phyloP scores from a whole-genome alignment of 352 stramenopile species.

The Phytophthora pinifolia region DNA sequence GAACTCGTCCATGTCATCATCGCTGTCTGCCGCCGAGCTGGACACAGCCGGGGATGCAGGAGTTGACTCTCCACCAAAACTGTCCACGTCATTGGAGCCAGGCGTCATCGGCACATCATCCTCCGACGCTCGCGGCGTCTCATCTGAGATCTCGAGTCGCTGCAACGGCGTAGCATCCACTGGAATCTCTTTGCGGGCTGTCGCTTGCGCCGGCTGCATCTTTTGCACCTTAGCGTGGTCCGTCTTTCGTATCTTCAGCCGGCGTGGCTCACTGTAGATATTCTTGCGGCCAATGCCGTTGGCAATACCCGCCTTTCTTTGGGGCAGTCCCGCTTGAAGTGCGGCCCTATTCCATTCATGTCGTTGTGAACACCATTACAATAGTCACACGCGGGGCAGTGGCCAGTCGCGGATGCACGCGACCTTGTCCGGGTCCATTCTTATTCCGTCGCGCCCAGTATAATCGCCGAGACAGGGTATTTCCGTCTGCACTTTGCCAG shows the following conservation, averaged over 20 bases:
- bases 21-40: background rate
- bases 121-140: background rate
- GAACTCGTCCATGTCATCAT: slow-evolving; percentile 6
- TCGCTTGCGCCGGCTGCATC: background rate
- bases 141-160: background rate
- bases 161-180: slow-evolving; percentile 1
- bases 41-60: background rate
- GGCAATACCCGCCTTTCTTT: slow-evolving; percentile 3
- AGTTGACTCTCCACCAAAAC: no score
- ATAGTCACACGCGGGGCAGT: no score
- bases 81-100: no score
- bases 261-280: slow-evolving; percentile 2
- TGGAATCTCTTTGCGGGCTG: background rate
- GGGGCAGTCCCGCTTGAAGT: background rate
- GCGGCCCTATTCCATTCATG: no score
- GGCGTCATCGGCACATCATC: background rate
- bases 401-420: no score
- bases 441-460: no score
- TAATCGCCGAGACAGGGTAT: no score
- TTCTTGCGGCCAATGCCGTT: slow-evolving; percentile 1
- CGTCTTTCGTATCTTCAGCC: slow-evolving; percentile 2
- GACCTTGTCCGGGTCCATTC: no score
- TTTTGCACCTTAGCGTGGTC: no score
- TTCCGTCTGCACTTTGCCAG: no score
- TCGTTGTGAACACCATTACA: no score